Evolutionary conservation across 2,329 filamentous ascomycete genomes (phyloP), one percentile per base, ranked within the genome.

Genomic region (Nannizzia gypsea): DNA sequence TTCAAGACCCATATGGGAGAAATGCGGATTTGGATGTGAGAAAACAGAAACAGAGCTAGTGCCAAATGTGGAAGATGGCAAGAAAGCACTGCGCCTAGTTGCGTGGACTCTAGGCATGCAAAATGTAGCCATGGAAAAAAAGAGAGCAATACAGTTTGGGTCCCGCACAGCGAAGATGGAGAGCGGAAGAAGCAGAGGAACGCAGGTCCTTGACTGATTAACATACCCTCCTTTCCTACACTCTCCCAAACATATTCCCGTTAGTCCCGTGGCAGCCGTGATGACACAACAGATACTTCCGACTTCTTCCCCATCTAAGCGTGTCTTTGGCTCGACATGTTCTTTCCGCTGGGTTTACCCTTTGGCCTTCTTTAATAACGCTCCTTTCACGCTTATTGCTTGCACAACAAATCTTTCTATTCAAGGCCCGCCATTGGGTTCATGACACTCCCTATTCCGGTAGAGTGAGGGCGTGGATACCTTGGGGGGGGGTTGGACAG

Each of bases 111-210:
- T 96, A 38, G 88, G 86, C 2, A 85, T 97, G 82, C 71, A 71
- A 1, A 75, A 73, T 4, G 88, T 90, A 1, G 86, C 92, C 3
- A 76, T 76, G n/a, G 91, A 97, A 73, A 96, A 93, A 80, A 99
- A 99, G 75, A 81, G 91, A 68, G 92, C 92, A 17, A 90, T 91
- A 61, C 89, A 93, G 72, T 93, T 93, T 68, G 89, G 89, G 13
- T 84, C 89, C 2, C 79, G 88, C 65, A 91, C 88, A 2, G 89
- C 89, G 13, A 93, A 91, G 76, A 91, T 92, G 84, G 85, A 90
- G 69, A 74, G 68, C 54, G 74, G 77, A 40, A 83, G 78, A 67
- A 81, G 81, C 11, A 90, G 87, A 67, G 88, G 88, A 0, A 90
- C 88, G 2, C 81, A 83, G 54, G 66, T 82, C 5, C 64, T 77